Evolutionary conservation across 1,284 basidiomycete species (phyloP), one percentile per base, ranked within the genome.

Genomic region (Malassezia brasiliensis): DNA sequence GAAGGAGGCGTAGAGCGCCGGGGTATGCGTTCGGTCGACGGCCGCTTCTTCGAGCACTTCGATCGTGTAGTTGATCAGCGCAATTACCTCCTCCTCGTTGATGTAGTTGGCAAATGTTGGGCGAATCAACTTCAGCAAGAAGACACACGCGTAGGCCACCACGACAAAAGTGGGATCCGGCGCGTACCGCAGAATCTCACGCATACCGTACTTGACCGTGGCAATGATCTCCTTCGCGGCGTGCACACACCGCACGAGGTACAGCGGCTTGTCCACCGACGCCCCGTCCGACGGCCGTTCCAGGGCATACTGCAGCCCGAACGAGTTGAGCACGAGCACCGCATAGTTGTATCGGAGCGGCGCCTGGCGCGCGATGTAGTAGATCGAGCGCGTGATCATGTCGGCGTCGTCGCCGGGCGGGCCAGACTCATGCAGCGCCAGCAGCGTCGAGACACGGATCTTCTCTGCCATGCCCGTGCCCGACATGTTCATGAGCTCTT

Each of bases 81-180:
- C 72, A 28, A 89, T 75, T 8, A 85, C 86, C 60, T 85, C 81
- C 25, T 73, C 69, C 42, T 71, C 69, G 25, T 84, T 83, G 19
- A 85, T 78, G 76, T 84, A 88, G 10, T 81, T 78, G 56, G 83
- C 82, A 75, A 91, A 88, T 65, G 87, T 85, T 0, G 86, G 85
- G 10, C 86, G 83, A 42, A 88, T 80, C 42, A 89, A 80, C 87
- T 75, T 75, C 56, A 77, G 71, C 32, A 77, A 52, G 53, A 76
- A 77, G 12, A 75, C 87, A 40, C 85, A 86, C 0, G 88, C 88
- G 76, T 94, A 96, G 11, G 87, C 87, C 50, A 83, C 83, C 78
- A 88, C 86, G 22, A 96, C 88, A 69, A 88, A 93, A 69, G 89
- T 87, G 8, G 88, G 87, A 74, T 96, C 91, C 0, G 89, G 87